Conservation (phyloP, 139 green algal genomes). For the Chlamydomonas sphaeroides region DNA sequence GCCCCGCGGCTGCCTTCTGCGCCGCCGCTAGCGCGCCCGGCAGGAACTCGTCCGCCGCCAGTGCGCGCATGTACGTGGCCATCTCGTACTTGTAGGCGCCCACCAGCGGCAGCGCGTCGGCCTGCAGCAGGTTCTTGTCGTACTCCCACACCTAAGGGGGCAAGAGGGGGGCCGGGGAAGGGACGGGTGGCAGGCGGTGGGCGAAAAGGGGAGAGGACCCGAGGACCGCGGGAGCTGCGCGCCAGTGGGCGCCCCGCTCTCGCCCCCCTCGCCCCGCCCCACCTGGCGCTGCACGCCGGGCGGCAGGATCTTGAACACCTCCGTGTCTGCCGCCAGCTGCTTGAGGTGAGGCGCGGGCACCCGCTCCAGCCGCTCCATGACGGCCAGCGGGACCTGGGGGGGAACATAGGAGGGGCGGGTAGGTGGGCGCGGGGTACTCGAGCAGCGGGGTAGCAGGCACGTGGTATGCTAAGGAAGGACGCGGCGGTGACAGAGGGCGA, state of each 20-base stretch:
- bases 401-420: no score
- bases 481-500: no score
- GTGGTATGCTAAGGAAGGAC: no score
- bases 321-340: slow-evolving; percentile 79
- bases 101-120: slow-evolving; percentile 76
- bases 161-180: not conserved
- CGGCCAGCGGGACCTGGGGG: slow-evolving; percentile 49
- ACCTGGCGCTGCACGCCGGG: slow-evolving; percentile 78
- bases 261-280: not conserved
- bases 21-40: slow-evolving; percentile 10
- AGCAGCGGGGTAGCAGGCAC: no score
- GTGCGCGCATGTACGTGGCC: slow-evolving; percentile 66
- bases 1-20: not conserved
- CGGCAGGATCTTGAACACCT: slow-evolving; percentile 82
- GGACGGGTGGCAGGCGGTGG: not conserved
- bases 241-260: no score
- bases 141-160: slow-evolving; percentile 82
- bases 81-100: slow-evolving; percentile 76
- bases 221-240: no score
- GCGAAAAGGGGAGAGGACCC: no score
- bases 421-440: no score
- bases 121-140: slow-evolving; percentile 85
- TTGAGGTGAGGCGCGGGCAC: slow-evolving; percentile 83
- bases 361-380: slow-evolving; percentile 60
- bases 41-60: slow-evolving; percentile 79